These are phyloP conservation scores for Penicillium angulare DNA, from an alignment of 495 filamentous ascomycete species.

Conservation along the genomic window DNA sequence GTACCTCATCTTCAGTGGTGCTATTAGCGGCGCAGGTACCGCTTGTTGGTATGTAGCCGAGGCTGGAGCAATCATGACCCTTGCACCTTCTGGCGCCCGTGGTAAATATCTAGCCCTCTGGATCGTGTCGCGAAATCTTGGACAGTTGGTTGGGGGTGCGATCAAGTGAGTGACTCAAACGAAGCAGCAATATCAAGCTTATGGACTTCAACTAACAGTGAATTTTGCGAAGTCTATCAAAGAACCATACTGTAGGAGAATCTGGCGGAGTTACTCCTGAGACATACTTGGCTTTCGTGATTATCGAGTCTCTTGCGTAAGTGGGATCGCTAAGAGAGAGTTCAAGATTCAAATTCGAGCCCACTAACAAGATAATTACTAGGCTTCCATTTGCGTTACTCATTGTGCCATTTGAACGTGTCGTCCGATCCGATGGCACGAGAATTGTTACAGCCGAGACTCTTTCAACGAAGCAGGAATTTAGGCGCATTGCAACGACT, in stretches of 20 bases:
- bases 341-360: too few relatives aligned
- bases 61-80: conserved; percentile 30
- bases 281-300: conserved; percentile 29
- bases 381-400: conserved; percentile 28
- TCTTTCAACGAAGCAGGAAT: conserved; percentile 26
- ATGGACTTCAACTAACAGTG: not conserved
- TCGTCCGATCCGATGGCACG: conserved; percentile 28
- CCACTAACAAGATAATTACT: not conserved
- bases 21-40: conserved; percentile 28
- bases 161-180: conserved; percentile 24
- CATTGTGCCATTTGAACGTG: conserved; percentile 26
- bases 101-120: conserved; percentile 32
- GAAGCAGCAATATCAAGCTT: not conserved
- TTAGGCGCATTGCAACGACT: conserved; percentile 26
- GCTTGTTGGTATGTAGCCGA: conserved; percentile 35
- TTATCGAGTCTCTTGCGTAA: conserved; percentile 33
- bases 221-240: conserved; percentile 18
- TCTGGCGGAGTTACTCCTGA: conserved; percentile 25
- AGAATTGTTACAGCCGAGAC: conserved; percentile 25
- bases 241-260: conserved; percentile 23
- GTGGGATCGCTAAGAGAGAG: not conserved
- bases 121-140: conserved; percentile 32
- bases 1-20: conserved; percentile 33
- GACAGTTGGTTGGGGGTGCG: conserved; percentile 30
- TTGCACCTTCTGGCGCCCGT: conserved; percentile 29